Evolutionary conservation across 1,284 basidiomycete species (phyloP), one percentile per base, ranked within the genome.

Genomic region (Coriolopsis trogii): DNA sequence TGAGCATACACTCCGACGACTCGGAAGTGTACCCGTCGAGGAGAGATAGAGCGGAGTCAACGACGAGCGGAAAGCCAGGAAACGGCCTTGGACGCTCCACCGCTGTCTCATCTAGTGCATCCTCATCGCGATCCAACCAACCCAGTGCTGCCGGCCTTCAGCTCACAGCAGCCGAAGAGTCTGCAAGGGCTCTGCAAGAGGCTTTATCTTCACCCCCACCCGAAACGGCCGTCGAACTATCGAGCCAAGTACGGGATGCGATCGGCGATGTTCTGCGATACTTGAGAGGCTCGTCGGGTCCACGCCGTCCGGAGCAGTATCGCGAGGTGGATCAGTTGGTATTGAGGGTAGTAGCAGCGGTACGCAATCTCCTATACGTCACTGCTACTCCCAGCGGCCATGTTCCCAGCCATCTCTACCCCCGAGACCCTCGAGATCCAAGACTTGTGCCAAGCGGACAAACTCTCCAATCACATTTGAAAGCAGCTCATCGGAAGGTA

Each of bases 1-100:
- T 79, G 38, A 89, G 89, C 64, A 79, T 85, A 28, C 84, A 86
- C 63, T 91, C 89, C 15, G 89, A 93, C 56, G 85, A 86, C 63
- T 91, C 88, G 12, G 87, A 86, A 39, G 72, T 88, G 39, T 81
- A 85, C 41, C 87, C 86, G n/a, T 66, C 74, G 24, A 78, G 80
- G 52, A 67, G 67, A 9, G 72, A 70, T 37, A 63, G 63, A 18
- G 54, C 61, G 6, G 59, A 59, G 34, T 62, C 67, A 2, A 61
- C 63, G 12, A 56, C 58, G 9, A 61, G 51, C 47, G 29, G 55
- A 30, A 53, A 45, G 46, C 30, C 13, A 18, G 46, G 40, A 3
- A 64, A 58, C 33, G 61, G 61, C 6, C 23, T 42, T 18, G 43
- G 47, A 28, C 59, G 47, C n/a, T 39, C 51, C 8, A 58, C 44